phyloP scores from a whole-genome alignment of 2,329 filamentous ascomycete species.

The Aspergillus eucalypticola region DNA sequence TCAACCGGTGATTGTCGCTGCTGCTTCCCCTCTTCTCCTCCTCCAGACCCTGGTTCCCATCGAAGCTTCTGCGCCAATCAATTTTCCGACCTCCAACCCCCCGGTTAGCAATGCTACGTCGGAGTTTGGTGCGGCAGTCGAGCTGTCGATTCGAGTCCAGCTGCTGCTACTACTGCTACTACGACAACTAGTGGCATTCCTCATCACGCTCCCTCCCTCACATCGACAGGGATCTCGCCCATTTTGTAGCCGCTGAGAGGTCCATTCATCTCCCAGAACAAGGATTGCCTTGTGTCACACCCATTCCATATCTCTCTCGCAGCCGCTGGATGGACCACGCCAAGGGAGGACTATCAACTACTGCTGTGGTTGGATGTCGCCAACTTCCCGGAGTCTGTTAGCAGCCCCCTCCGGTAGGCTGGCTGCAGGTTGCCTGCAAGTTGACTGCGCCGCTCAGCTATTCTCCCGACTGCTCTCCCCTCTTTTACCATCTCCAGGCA shows the following conservation, averaged over 20 bases:
- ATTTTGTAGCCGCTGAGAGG: not conserved
- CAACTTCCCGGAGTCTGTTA: conserved; percentile 3
- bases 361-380: not conserved
- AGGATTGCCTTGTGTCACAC: conserved; percentile 7
- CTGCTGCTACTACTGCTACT: not conserved
- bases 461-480: conserved; percentile 5
- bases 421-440: conserved; percentile 6
- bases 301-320: conserved; percentile 4
- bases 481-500: not conserved
- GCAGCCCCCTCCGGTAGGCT: conserved; percentile 2
- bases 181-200: not conserved
- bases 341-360: conserved; percentile 32
- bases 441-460: conserved; percentile 18
- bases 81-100: not conserved
- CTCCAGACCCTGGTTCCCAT: not conserved
- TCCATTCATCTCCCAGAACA: not conserved
- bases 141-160: not conserved
- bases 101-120: not conserved
- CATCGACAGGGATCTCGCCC: not conserved
- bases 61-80: not conserved
- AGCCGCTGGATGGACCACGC: conserved; percentile 33
- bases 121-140: not conserved
- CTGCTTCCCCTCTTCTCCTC: conserved; percentile 12
- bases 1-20: conserved; percentile 24
- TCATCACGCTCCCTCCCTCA: not conserved